phyloP scores from a whole-genome alignment of 163 green algal genomes.

The Scenedesmus sp. region DNA sequence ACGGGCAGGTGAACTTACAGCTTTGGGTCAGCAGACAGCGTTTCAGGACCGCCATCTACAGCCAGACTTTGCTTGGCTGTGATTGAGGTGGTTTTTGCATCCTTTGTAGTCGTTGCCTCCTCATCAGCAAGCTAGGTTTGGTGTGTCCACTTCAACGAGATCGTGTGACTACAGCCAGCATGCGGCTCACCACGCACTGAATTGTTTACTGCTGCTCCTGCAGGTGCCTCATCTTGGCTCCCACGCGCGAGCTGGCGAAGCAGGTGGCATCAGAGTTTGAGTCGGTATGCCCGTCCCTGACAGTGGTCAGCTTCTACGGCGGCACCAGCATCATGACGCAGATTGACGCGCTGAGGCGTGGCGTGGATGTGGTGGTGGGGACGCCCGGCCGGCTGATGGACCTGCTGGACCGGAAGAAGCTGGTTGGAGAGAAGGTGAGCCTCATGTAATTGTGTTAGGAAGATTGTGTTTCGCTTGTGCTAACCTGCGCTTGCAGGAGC shows the following conservation, averaged over 20 bases:
- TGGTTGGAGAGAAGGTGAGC: constrained; percentile 80
- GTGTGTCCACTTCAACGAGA: too few species aligned
- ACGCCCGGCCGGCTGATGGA: constrained; percentile 98
- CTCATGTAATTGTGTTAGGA: background rate
- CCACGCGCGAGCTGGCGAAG: constrained; percentile 98
- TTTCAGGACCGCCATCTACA: too few species aligned
- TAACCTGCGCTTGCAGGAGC: too few species aligned
- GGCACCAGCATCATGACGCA: constrained; percentile 71
- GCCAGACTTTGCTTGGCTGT: too few species aligned
- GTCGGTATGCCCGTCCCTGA: constrained; percentile 72
- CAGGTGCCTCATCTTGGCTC: constrained; percentile 92
- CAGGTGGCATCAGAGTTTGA: constrained; percentile 96
- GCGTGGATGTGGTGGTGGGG: constrained; percentile 97
- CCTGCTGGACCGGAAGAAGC: constrained; percentile 87
- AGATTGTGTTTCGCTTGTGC: too few species aligned
- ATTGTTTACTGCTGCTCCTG: background rate
- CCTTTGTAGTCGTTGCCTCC: too few species aligned
- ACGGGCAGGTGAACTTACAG: too few species aligned
- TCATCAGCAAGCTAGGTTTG: too few species aligned
- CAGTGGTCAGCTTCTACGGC: constrained; percentile 83
- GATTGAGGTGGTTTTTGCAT: too few species aligned
- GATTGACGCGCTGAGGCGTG: constrained; percentile 75
- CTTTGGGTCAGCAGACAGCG: too few species aligned
- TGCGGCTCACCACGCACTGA: too few species aligned
- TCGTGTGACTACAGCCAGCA: too few species aligned